Evolutionary conservation across 164 flowering plant species (phyloP), one percentile per base, ranked within the genome.

Genomic region (Cinnamomum micranthum): DNA sequence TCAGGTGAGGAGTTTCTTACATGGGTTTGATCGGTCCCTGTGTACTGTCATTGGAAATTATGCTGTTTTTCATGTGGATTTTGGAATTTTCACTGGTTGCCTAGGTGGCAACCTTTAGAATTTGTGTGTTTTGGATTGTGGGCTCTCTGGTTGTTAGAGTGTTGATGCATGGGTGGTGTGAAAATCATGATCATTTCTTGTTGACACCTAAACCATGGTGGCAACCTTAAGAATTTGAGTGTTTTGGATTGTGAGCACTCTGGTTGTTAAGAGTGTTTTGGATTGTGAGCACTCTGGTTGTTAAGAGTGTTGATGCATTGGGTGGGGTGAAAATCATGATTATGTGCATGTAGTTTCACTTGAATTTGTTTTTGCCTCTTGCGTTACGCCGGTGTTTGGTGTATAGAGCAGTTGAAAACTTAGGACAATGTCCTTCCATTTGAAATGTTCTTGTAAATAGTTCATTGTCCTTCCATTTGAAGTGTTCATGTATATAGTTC

Each of bases 1-100:
- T 80, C 91, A 87, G 91, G 92, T 89, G 51, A 85, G 72, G 65
- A 22, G 25, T 19, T 58, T 68, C 23, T 20, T 69, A 41, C 10
- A 41, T 41, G 47, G 47, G 47, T 41, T 41, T 41, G 47, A 7
- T 4, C 28, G 6, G 23, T 62, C 11, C 47, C 47, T 9, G 47
- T 41, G 47, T 41, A 6, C 9, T 41, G 47, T 41, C 47, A 41
- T 41, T 41, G 47, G 47, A 41, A 41, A 9, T 41, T 1, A 41
- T 41, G 47, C 33, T 10, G 59, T 65, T 55, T 65, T 14, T 2
- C 50, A 64, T 70, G 20, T 11, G 68, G 33, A 12, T 70, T 66
- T 59, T 9, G 52, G 10, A 55, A 28, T 41, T 41, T 41, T 41
- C 47, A 7, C 47, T 6, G 1, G 47, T 35, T 35, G 47, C 47